Percentiles rank a stretch among this genome's conserved stretches.
These are phyloP conservation scores for Guyanaporus albipodus DNA, from an alignment of 768 basidiomycete genomes.

Conservation along the genomic window DNA sequence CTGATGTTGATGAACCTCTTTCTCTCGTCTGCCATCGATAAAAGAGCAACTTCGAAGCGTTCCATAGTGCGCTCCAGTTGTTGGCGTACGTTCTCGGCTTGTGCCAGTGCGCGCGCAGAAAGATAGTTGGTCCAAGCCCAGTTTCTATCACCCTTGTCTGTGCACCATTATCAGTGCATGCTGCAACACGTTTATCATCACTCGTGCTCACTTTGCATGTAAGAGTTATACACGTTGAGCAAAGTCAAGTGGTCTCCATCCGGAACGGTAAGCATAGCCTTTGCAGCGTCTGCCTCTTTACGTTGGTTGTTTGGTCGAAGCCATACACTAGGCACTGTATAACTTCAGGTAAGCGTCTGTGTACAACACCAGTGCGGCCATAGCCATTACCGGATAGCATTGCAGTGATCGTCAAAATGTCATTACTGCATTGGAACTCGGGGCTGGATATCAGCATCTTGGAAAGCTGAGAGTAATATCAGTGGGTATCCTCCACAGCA, in stretches of 20 bases:
- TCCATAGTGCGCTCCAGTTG: constrained; percentile 93
- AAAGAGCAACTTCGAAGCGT: constrained; percentile 73
- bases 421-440: constrained; percentile 94
- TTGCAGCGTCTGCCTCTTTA: constrained; percentile 90
- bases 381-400: constrained; percentile 81
- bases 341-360: not conserved
- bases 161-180: too few species aligned
- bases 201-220: constrained; percentile 63
- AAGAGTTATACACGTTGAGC: constrained; percentile 94
- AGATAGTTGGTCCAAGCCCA: constrained; percentile 94
- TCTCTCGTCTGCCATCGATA: constrained; percentile 63
- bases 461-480: constrained; percentile 47
- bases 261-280: constrained; percentile 82
- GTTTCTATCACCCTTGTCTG: constrained; percentile 72
- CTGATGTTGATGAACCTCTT: constrained; percentile 74
- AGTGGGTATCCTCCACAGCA: not conserved
- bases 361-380: not conserved
- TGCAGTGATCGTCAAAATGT: constrained; percentile 90
- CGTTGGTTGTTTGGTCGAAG: constrained; percentile 83
- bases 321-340: constrained; percentile 87
- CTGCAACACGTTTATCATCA: too few species aligned
- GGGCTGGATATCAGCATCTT: constrained; percentile 94
- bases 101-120: constrained; percentile 72
- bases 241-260: constrained; percentile 96
- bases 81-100: constrained; percentile 90